Conservation (phyloP, 2,329 filamentous ascomycete genomes). For the Sporothrix brunneoviolacea region DNA sequence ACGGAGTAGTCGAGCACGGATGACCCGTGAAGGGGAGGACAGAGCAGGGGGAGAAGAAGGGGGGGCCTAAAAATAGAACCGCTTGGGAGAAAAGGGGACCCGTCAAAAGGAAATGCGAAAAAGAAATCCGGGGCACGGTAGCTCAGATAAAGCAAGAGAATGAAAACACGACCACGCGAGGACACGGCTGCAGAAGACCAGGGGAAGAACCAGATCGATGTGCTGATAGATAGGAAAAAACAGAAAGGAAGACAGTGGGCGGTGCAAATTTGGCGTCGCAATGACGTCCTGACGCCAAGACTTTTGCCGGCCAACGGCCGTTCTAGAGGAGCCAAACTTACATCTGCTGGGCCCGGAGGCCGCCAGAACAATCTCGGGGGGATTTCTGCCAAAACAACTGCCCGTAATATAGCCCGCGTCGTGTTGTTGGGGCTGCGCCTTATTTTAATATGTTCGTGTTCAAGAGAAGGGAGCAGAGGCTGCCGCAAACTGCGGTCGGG, state of each 20-base stretch:
- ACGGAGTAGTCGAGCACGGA: neutral
- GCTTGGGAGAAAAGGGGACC: constrained; percentile 8
- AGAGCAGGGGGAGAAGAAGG: constrained; percentile 11
- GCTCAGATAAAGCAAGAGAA: too few species aligned
- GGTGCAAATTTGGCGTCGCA: neutral
- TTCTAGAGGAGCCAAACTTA: constrained; percentile 6
- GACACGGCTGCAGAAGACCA: too few species aligned
- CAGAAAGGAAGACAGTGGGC: neutral
- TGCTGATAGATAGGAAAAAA: neutral
- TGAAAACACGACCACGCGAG: too few species aligned
- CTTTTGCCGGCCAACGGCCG: neutral
- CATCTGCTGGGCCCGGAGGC: constrained; percentile 18
- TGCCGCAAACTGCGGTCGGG: too few species aligned
- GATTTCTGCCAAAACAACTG: neutral
- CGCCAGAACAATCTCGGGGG: constrained; percentile 14
- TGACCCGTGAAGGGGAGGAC: constrained; percentile 28
- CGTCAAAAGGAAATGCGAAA: constrained; percentile 1
- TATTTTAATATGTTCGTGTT: too few species aligned
- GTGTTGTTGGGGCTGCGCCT: too few species aligned
- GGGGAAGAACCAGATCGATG: neutral
- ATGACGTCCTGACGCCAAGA: constrained; percentile 12
- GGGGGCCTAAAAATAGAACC: constrained; percentile 14
- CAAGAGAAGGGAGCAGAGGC: too few species aligned
- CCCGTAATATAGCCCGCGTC: neutral
- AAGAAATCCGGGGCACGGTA: too few species aligned